phyloP scores from a whole-genome alignment of 345 rosid species.

The Cardamine chenopodiifolia region DNA sequence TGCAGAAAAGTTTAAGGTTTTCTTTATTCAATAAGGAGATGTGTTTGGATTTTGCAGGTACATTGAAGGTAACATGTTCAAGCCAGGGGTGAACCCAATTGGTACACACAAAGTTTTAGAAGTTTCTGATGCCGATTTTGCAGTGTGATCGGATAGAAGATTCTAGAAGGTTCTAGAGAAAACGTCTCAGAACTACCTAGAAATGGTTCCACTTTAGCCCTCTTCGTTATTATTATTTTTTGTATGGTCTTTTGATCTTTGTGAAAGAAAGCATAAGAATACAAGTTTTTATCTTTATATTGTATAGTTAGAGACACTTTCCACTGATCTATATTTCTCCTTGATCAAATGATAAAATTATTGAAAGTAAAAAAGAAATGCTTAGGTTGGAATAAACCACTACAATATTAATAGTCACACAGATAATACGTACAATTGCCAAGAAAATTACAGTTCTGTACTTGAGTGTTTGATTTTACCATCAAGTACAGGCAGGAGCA shows the following conservation, averaged over 20 bases:
- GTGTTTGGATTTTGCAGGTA: conserved; percentile 57
- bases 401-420: background rate
- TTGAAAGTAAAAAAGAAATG: background rate
- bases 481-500: conserved; percentile 64
- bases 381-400: conserved; percentile 6
- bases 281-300: conserved; percentile 16
- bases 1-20: conserved; percentile 20
- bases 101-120: conserved; percentile 85
- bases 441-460: background rate
- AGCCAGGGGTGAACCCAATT: conserved; percentile 78
- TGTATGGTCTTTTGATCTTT: conserved; percentile 34
- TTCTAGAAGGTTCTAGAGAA: conserved; percentile 30
- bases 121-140: conserved; percentile 84
- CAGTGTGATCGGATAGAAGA: conserved; percentile 41
- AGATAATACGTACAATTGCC: conserved; percentile 4
- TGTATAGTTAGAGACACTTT: conserved; percentile 40
- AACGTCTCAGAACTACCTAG: conserved; percentile 39
- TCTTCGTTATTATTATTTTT: conserved; percentile 2
- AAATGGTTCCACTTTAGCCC: conserved; percentile 27
- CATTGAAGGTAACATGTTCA: conserved; percentile 80
- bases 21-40: background rate
- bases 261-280: conserved; percentile 34
- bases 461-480: background rate
- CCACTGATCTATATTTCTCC: conserved; percentile 23
- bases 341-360: conserved; percentile 16